Evolutionary conservation across 108 stramenopile genomes (phyloP), one percentile per base, ranked within the genome.

Genomic region (Epipyxis sp.): DNA sequence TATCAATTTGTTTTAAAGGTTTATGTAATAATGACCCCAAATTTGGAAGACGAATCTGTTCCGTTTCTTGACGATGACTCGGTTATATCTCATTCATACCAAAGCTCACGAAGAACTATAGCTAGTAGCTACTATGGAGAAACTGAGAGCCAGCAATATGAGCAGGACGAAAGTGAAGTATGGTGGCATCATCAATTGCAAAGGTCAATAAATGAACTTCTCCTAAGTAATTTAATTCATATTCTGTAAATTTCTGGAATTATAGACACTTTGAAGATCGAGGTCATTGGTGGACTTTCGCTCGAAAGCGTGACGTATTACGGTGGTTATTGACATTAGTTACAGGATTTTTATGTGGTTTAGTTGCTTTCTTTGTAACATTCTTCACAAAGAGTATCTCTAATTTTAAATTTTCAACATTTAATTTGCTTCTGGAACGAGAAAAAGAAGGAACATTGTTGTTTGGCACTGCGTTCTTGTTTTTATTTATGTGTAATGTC

Each of bases 401-500:
- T 37, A 3, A 65, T 65, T 65, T 35, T 32, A 65, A 65, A 32
- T 65, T 32, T 37, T 6, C 20, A 29, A 13, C 25, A 37, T 65
- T 65, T 65, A 29, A 65, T 25, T 10, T 32, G 3, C 34, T 65
- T 10, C 3, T 65, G 30, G 61, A 50, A 20, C 20, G 6, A 50
- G 46, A 50, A 50, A 50, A 50, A 20, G 46, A 50, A 13, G 46
- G 20, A 13, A 20, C 20, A 6, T 13, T 50, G 20, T 20, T 20
- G 6, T 50, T 50, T 50, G 59, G 65, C 0, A 30, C 37, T 16
- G 92, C 93, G 25, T 93, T 87, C 78, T 78, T 90, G 65, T 77
- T 87, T 10, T 93, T 90, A 84, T 81, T 92, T 16, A 82, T 88
- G 42, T 93, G 90, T 61, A 93, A 94, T 74, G 77, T 89, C 2